Base-by-base conservation (phyloP, 2,329 filamentous ascomycete species). In the Magnaporthales sp. region DNA sequence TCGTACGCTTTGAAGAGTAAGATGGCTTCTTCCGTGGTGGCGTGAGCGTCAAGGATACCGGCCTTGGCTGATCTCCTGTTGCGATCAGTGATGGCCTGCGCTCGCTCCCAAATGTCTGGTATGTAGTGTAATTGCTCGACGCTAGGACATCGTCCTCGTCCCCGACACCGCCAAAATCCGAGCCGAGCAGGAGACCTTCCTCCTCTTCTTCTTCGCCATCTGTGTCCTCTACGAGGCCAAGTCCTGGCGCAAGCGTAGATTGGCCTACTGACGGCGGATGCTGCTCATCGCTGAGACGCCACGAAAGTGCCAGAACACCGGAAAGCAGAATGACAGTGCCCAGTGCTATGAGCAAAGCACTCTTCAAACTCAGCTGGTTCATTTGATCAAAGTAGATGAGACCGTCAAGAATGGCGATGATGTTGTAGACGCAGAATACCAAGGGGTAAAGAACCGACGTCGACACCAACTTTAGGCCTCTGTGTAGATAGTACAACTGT, bases 371-470 rank as follows among this genome's bases (percentile, higher is more conserved):
- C 69, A 99, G 87, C 67, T 91, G 84, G 70, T 92, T 89, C 66
- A 90, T 91, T 78, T 99, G 95, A 72, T 90, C 86, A 80, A 98
- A 99, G 79, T 98, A 99, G 73, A 99, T 97, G 71, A 99, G 84
- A 32, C 95, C 95, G 78, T 99, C 95, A 71, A 98, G 82, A 71
- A 99, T 99, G 70, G 95, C 95, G 74, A 98, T 93, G 74, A 99
- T 97, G 82, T 99, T 99, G 84, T 98, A 99, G 70, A 98, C 88
- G 83, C 95, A 99, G 79, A 99, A 99, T 54, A 98, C 93, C 72
- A 98, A 89, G 5, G 95, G 95, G 77, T 99, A 99, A 71, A 99
- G 84, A 69, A 98, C 90, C 73, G 92, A 97, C 26, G 95, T 98
- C 66, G 93, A 97, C 77, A 96, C 93, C 65, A 99, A 84, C 78